Base-by-base conservation (phyloP, 1,139 yeast genomes). In the Yarrowia galli region DNA sequence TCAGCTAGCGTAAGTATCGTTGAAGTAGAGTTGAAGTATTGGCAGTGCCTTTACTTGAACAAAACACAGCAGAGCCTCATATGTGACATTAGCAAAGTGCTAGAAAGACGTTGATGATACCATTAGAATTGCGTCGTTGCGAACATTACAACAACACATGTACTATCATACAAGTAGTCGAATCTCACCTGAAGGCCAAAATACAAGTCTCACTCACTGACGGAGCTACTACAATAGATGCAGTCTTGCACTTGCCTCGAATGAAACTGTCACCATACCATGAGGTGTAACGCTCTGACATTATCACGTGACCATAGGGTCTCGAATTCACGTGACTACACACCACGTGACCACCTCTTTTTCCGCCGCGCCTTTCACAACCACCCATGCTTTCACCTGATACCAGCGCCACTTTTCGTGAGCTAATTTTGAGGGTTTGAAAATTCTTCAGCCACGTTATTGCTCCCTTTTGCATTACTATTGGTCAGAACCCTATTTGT, bases 361-460 rank as follows among this genome's bases (percentile, higher is more conserved):
- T n/a, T n/a, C n/a, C n/a, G n/a, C n/a, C n/a, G n/a, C n/a, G n/a
- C n/a, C n/a, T n/a, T n/a, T n/a, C n/a, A n/a, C n/a, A n/a, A n/a
- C n/a, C n/a, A n/a, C n/a, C n/a, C n/a, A n/a, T n/a, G n/a, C n/a
- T n/a, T n/a, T n/a, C n/a, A n/a, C n/a, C n/a, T n/a, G n/a, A n/a
- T n/a, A 40, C 48, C 48, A 4, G 28, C 38, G 54, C 54, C 54
- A 49, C 54, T 45, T 49, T 49, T 49, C 12, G 32, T 38, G 64
- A 56, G 64, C 64, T 56, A 42, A 56, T 56, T 56, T 18, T 56
- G 49, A 25, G 64, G 49, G 48, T 16, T 38, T 56, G 48, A 56
- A 56, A 56, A 56, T 16, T 56, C 38, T 56, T 56, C 64, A 56
- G 64, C 64, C 64, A 56, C 64, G 49, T 18, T 25, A 25, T 6